Evolutionary conservation across 2,329 filamentous ascomycete genomes (phyloP), one percentile per base, ranked within the genome.

Genomic region (Diplodia scrobiculata): DNA sequence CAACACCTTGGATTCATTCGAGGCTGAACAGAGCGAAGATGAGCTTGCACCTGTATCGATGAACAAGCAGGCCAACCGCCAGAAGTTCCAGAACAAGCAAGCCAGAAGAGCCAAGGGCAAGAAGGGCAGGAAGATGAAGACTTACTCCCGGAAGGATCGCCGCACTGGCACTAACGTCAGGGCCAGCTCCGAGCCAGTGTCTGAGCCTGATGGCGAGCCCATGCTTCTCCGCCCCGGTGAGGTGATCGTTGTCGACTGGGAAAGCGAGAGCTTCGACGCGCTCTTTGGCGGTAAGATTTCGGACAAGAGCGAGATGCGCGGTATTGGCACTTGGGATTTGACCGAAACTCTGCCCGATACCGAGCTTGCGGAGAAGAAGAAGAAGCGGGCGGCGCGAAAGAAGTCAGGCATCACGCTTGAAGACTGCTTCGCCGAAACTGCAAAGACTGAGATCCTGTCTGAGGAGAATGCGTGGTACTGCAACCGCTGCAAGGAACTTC

Each of bases 401-500:
- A 90, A 89, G 77, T 84, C 87, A 64, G 95, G 95, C 32, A 89
- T 97, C 70, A 89, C 88, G 0, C 83, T 99, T 4, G 90, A 95
- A 25, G 92, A 97, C 71, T 99, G 95, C 74, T 85, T 99, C 65
- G 90, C 93, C 67, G 95, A 98, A 77, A 98, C 97, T 71, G 91
- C 95, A 74, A 94, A 94, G 75, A 91, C 93, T 68, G 95, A 99
- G 78, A 88, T 97, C 14, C 82, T 99, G 4, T 97, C 94, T 0
- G 92, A 97, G 76, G 91, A 96, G 74, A 96, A 99, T 75, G 94
- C 92, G 68, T 99, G 95, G 95, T 98, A 96, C 76, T 99, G 95
- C 74, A 94, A 92, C 66, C 87, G 92, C 34, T 99, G 95, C 84
- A 98, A 98, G 77, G 91, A 97, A 72, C 90, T 96, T 73, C 88